phyloP scores from a whole-genome alignment of 2,329 filamentous ascomycete species.

The Fusarium vanettenii region DNA sequence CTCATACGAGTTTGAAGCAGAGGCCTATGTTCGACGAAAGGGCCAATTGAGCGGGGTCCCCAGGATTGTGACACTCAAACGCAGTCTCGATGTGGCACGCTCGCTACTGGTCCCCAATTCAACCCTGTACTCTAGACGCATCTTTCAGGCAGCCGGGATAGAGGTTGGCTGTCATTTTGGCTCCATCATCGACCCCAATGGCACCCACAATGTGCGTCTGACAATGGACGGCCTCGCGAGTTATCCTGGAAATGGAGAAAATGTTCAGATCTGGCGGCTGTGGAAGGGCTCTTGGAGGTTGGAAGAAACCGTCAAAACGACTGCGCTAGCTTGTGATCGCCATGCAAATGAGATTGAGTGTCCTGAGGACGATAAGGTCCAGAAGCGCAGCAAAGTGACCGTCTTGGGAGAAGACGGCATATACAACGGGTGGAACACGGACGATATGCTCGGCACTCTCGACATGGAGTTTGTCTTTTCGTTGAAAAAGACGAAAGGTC shows the following conservation, averaged over 20 bases:
- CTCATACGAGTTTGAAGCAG: slow-evolving; percentile 80
- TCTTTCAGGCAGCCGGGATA: slow-evolving; percentile 92
- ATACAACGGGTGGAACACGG: slow-evolving; percentile 87
- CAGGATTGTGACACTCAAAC: slow-evolving; percentile 69
- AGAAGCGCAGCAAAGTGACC: slow-evolving; percentile 69
- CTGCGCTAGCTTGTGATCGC: slow-evolving; percentile 80
- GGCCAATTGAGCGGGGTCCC: slow-evolving; percentile 46
- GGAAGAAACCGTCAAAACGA: slow-evolving; percentile 82
- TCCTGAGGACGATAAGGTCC: neutral
- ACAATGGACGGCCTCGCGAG: slow-evolving; percentile 72
- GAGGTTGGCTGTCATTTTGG: slow-evolving; percentile 84
- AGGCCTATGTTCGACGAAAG: slow-evolving; percentile 68
- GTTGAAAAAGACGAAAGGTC: slow-evolving; percentile 41
- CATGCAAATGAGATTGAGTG: slow-evolving; percentile 59
- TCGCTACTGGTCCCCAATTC: slow-evolving; percentile 77
- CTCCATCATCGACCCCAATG: slow-evolving; percentile 83
- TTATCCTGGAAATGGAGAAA: slow-evolving; percentile 72
- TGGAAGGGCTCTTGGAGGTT: slow-evolving; percentile 92
- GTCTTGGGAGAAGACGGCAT: slow-evolving; percentile 83
- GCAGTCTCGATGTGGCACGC: slow-evolving; percentile 78
- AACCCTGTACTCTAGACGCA: slow-evolving; percentile 76
- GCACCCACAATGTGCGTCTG: slow-evolving; percentile 65
- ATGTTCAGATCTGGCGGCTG: slow-evolving; percentile 79
- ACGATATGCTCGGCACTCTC: slow-evolving; percentile 56
- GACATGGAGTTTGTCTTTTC: slow-evolving; percentile 76